phyloP scores from a whole-genome alignment of 2,329 filamentous ascomycete species.

The Curvularia eragrostidis region DNA sequence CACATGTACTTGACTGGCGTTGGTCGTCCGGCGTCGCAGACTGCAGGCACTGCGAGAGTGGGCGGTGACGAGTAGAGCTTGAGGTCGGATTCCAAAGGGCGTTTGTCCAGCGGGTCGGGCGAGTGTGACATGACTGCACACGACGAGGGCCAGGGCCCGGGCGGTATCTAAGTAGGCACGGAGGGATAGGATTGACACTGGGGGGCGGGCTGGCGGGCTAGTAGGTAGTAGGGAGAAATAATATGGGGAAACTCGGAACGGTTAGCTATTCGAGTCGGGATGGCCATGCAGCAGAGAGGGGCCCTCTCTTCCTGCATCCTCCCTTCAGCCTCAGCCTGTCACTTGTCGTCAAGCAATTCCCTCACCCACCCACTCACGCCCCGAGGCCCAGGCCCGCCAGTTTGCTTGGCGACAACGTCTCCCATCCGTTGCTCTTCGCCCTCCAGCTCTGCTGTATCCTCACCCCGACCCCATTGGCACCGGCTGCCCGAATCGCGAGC shows the following conservation, averaged over 20 bases:
- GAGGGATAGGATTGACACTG: conserved; percentile 12
- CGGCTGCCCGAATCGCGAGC: conserved; percentile 4
- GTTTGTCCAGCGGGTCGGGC: conserved; percentile 26
- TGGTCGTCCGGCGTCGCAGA: conserved; percentile 50
- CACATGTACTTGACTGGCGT: conserved; percentile 59
- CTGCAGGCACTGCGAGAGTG: conserved; percentile 54
- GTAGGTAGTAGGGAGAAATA: conserved; percentile 21
- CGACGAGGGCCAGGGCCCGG: conserved; percentile 7
- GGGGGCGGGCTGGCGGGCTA: conserved; percentile 10
- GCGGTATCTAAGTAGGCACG: conserved; percentile 7
- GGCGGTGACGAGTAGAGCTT: conserved; percentile 57
- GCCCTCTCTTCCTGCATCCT: conserved; percentile 5
- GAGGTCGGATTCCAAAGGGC: conserved; percentile 30
- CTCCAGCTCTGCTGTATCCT: too few species aligned
- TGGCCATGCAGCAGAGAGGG: conserved; percentile 13
- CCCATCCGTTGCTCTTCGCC: not conserved
- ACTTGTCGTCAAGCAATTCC: not conserved
- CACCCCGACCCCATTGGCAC: conserved; percentile 1
- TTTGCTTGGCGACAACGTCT: conserved; percentile 6
- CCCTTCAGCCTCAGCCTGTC: conserved; percentile 21
- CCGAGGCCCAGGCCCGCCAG: not conserved
- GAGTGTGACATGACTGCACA: conserved; percentile 25
- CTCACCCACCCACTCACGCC: not conserved
- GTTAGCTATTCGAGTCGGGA: not conserved
- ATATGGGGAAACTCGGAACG: conserved; percentile 24